Percentiles rank a stretch among this genome's conserved stretches.
These are phyloP conservation scores for Clavispora santaluciae DNA, from an alignment of 805 yeast species.

Conservation along the genomic window DNA sequence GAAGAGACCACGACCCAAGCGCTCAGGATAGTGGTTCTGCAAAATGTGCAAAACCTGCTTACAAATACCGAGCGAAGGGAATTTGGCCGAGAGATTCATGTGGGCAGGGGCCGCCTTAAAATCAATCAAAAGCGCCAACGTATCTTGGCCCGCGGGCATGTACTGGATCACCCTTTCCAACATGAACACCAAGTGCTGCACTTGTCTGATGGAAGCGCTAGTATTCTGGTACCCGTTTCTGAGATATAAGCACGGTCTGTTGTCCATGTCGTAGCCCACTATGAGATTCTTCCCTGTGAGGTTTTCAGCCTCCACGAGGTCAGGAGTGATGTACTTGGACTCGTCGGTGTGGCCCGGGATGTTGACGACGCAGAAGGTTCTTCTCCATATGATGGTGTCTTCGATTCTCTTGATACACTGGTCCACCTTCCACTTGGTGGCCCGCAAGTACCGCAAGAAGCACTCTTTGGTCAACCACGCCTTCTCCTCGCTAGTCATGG, in stretches of 20 bases:
- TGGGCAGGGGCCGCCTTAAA: conserved; percentile 44
- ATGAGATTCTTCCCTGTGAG: conserved; percentile 51
- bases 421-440: conserved; percentile 46
- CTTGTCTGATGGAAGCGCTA: conserved; percentile 46
- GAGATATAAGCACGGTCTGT: conserved; percentile 49
- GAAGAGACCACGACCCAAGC: conserved; percentile 18
- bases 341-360: conserved; percentile 25
- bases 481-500: conserved; percentile 28
- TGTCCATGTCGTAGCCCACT: conserved; percentile 50
- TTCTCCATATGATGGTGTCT: conserved; percentile 50
- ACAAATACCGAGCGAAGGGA: conserved; percentile 47
- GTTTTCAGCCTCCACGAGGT: conserved; percentile 43
- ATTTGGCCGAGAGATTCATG: conserved; percentile 35
- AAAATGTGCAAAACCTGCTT: conserved; percentile 19
- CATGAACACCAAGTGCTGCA: conserved; percentile 55
- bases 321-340: conserved; percentile 33
- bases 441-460: conserved; percentile 46
- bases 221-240: conserved; percentile 55
- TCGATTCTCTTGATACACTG: conserved; percentile 42
- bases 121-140: conserved; percentile 50
- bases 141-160: conserved; percentile 58
- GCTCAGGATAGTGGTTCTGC: conserved; percentile 18
- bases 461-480: conserved; percentile 52
- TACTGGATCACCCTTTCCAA: conserved; percentile 47
- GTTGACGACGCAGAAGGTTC: conserved; percentile 44